These are phyloP conservation scores for Russula abietina DNA, from an alignment of 768 basidiomycete species.

Conservation along the genomic window DNA sequence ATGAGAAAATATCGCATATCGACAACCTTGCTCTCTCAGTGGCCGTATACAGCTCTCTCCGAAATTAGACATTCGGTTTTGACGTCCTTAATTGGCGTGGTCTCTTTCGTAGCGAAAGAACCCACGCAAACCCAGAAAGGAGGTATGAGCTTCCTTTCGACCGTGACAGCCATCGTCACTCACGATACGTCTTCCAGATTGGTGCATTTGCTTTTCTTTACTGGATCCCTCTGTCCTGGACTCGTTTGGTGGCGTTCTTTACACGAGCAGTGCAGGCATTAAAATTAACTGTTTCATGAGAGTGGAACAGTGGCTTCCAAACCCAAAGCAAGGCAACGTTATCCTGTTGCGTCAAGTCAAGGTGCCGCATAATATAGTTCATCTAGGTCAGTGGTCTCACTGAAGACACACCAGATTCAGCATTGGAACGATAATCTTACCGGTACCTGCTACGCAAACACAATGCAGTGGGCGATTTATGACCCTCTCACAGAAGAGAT, in stretches of 20 bases:
- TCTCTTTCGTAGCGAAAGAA: constrained; percentile 19
- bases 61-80: constrained; percentile 9
- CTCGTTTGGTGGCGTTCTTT: constrained; percentile 27
- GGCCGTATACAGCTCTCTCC: constrained; percentile 16
- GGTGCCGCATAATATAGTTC: constrained; percentile 31
- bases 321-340: constrained; percentile 43
- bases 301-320: constrained; percentile 46
- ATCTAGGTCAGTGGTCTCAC: neutral
- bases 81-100: constrained; percentile 34
- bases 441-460: constrained; percentile 9
- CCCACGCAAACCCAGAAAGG: constrained; percentile 26
- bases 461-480: constrained; percentile 20
- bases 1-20: neutral
- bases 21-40: neutral
- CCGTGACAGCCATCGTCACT: neutral
- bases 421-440: constrained; percentile 11
- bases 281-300: constrained; percentile 47
- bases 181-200: constrained; percentile 36
- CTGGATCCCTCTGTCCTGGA: constrained; percentile 48
- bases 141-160: constrained; percentile 29
- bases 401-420: constrained; percentile 13
- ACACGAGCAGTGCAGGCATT: constrained; percentile 27
- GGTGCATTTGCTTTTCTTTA: constrained; percentile 39
- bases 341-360: constrained; percentile 47
- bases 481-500: constrained; percentile 2